Evolutionary conservation across 1,284 basidiomycete species (phyloP), one percentile per base, ranked within the genome.

Genomic region (Leccinum pseudoinsigne): DNA sequence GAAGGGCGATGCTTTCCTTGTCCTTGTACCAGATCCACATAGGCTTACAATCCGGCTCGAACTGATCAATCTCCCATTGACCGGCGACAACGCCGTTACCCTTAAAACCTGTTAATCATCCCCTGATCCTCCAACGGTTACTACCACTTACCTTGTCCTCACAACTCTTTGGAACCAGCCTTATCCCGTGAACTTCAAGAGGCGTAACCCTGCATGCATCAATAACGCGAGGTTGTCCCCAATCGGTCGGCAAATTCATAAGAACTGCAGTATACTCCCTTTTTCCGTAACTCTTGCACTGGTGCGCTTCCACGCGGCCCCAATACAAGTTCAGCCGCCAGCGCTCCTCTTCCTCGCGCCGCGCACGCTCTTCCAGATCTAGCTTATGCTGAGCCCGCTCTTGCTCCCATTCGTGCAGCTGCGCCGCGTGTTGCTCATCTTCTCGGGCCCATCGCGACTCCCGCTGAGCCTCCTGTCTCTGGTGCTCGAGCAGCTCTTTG

Each of bases 131-230:
- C 0, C 7, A 23, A 42, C 2, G 1, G 47, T 38, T 3, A 51
- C 5, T 3, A 64, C 16, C 16, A 42, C 74, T 2, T 50, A 73
- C 73, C 57, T 8, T 62, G 12, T 68, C 66, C 60, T 74, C 70
- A 14, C 74, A 73, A 21, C 31, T 65, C 18, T 53, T 71, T 3
- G 74, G 73, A 12, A 62, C 5, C 2, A 67, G 47, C 2, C 57
- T 5, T 11, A 66, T 34, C 31, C 73, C 72, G 21, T 73, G 74
- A 10, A 76, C 10, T n/a, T 72, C 70, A 1, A 74, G 63, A 2
- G 70, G 62, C 0, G 68, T 73, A 8, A 63, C 66, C 14, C 47
- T 71, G 60, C 74, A 73, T 2, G 66, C 72, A 21, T 68, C 61
- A 12, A 74, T 9, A 16, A 16, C 34, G 1, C 64, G 65, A 11